Base-by-base conservation (phyloP, 75 land plant genomes). In the Sequoia sempervirens region DNA sequence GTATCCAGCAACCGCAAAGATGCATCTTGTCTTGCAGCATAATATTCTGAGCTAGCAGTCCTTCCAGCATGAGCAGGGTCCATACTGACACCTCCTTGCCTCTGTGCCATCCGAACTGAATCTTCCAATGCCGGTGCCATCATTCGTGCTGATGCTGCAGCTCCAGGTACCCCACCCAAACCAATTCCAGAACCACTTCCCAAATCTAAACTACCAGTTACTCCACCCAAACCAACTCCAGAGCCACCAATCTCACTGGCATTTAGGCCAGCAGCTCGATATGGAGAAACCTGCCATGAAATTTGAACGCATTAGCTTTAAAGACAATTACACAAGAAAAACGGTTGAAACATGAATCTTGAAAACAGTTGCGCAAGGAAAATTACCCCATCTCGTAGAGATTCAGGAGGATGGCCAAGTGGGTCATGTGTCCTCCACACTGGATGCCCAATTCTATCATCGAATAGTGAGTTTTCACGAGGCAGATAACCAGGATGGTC, bases 401-500 rank as follows among this genome's bases (percentile, higher is more conserved):
- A 83, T 81, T 88, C 88, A 23, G 86, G 54, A 75, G 85, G 79
- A 81, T 81, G 56, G 20, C 84, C 86, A 17, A 32, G 88, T 50
- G 80, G 18, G 81, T 84, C 85, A 83, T 23, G 66, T 43, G 85
- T 8, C 37, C 83, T 68, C 81, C 37, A 76, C 30, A 18, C 34
- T 5, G 82, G 66, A 52, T 75, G 73, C 40, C 28, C 61, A 47
- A 80, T 52, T 53, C 40, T 80, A 10, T 83, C 47, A 72, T 79
- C 70, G 13, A 84, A 46, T 26, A 81, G 28, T 12, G 90, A 36
- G 54, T 40, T 34, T 41, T 90, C 88, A 69, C 84, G 68, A 18
- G 88, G 45, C 38, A 78, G 64, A 73, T 88, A 85, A 36, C 87
- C 90, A 69, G 92, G 84, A 81, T 86, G 82, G 9, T 86, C 79